Percentiles rank a stretch among this genome's conserved stretches.
Conservation (phyloP, 805 yeast genomes). For the Zygosaccharomyces gambellarensis region DNA sequence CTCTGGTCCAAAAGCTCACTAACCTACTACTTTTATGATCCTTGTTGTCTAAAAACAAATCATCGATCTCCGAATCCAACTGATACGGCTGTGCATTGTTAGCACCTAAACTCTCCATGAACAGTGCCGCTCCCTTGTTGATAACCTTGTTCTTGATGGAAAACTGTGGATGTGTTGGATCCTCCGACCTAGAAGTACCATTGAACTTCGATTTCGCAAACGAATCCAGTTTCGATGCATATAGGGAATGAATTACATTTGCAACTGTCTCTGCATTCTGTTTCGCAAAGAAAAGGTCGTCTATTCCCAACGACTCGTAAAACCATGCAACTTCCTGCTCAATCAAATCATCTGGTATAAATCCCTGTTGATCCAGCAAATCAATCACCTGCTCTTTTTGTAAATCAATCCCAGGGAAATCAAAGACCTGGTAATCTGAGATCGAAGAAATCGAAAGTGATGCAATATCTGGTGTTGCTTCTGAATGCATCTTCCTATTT, state of each 20-base stretch:
- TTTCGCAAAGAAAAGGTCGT: conserved; percentile 84
- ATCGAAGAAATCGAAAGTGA: conserved; percentile 40
- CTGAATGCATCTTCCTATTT: conserved; percentile 3
- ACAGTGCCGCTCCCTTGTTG: conserved; percentile 78
- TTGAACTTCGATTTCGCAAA: conserved; percentile 54
- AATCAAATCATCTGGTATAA: conserved; percentile 81
- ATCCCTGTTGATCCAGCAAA: conserved; percentile 72
- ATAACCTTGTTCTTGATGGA: conserved; percentile 75
- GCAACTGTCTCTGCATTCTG: conserved; percentile 79
- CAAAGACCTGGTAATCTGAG: conserved; percentile 67
- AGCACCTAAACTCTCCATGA: conserved; percentile 57
- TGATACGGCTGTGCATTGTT: conserved; percentile 36
- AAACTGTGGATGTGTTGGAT: conserved; percentile 33
- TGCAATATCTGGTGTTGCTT: conserved; percentile 36
- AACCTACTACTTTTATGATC: conserved; percentile 69
- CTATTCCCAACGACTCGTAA: conserved; percentile 81
- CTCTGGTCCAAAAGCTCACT: conserved; percentile 47
- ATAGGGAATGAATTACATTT: conserved; percentile 78
- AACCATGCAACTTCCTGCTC: conserved; percentile 89
- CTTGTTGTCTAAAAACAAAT: conserved; percentile 63
- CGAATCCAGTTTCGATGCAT: conserved; percentile 90
- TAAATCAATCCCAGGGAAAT: conserved; percentile 72
- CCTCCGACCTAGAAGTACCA: conserved; percentile 1
- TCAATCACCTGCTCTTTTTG: conserved; percentile 83
- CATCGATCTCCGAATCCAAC: conserved; percentile 77